A percentile compares a stretch with the other conserved stretches of the same genome.
Evolutionary conservation across 2,329 filamentous ascomycete genomes (phyloP).

Genomic region (Mariannaea sp.): DNA sequence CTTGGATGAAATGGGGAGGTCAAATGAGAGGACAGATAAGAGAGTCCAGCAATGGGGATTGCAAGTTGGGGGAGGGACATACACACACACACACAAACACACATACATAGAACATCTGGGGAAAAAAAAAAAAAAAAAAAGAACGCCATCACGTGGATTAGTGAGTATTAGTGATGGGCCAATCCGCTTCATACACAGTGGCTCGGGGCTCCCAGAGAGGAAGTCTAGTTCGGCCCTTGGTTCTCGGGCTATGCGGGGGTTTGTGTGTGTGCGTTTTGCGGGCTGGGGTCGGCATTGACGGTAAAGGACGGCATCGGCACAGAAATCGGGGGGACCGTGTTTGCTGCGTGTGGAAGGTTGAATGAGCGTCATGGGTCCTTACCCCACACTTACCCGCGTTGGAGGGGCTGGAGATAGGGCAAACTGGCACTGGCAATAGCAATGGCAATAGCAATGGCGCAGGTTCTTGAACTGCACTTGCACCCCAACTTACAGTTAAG

Average conservation of each 20-base stretch:
- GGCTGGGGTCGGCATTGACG: slow-evolving; percentile 28
- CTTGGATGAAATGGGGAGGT: slow-evolving; percentile 17
- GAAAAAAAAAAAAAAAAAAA: too few relatives aligned
- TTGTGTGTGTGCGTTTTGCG: slow-evolving; percentile 11
- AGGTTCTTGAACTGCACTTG: too few relatives aligned
- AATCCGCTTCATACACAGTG: too few relatives aligned
- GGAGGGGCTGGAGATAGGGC: too few relatives aligned
- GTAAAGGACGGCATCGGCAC: slow-evolving; percentile 34
- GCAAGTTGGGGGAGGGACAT: background rate
- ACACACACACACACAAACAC: too few relatives aligned
- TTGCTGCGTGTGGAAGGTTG: slow-evolving; percentile 18
- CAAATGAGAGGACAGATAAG: slow-evolving; percentile 18
- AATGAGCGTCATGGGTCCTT: slow-evolving; percentile 10
- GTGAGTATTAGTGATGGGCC: too few relatives aligned
- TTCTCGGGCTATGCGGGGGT: slow-evolving; percentile 8
- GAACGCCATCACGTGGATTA: too few relatives aligned
- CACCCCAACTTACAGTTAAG: too few relatives aligned
- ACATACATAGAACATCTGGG: too few relatives aligned
- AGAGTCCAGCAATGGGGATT: background rate
- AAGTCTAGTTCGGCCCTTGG: background rate
- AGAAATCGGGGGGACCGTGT: slow-evolving; percentile 13
- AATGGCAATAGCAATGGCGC: too few relatives aligned
- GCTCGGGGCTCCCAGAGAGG: too few relatives aligned
- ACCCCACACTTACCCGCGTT: slow-evolving; percentile 23
- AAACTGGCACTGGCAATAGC: too few relatives aligned